Evolutionary conservation across 192 early-diverging fungal species (phyloP).

Genomic region (Coemansia sp.): DNA sequence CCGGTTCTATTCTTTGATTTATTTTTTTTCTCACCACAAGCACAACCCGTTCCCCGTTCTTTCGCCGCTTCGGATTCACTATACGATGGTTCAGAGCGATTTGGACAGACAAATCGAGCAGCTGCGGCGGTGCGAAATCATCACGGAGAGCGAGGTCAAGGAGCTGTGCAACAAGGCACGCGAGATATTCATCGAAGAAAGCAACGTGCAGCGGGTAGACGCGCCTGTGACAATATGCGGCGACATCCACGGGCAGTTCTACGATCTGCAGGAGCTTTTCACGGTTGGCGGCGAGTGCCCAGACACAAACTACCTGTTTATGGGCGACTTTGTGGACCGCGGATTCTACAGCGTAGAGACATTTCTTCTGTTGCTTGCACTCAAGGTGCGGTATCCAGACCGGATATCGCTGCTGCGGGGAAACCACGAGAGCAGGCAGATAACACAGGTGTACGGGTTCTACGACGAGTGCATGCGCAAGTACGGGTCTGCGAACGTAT

Average conservation of each 20-base stretch:
- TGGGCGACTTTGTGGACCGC: slow-evolving; percentile 97
- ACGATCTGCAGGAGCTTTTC: slow-evolving; percentile 94
- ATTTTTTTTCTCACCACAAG: too few relatives aligned
- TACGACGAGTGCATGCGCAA: slow-evolving; percentile 97
- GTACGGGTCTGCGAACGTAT: slow-evolving; percentile 94
- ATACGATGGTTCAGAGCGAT: slow-evolving; percentile 54
- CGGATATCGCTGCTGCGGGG: slow-evolving; percentile 91
- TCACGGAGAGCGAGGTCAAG: slow-evolving; percentile 90
- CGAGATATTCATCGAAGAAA: slow-evolving; percentile 94
- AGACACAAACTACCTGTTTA: slow-evolving; percentile 97
- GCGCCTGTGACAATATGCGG: slow-evolving; percentile 96
- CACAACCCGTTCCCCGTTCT: too few relatives aligned
- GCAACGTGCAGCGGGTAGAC: slow-evolving; percentile 92
- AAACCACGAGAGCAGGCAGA: slow-evolving; percentile 92
- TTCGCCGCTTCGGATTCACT: not conserved
- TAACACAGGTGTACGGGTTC: slow-evolving; percentile 98
- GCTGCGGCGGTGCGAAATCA: slow-evolving; percentile 86
- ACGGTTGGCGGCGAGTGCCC: slow-evolving; percentile 92
- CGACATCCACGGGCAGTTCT: slow-evolving; percentile 98
- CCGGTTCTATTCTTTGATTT: too few relatives aligned
- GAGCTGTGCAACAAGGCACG: slow-evolving; percentile 91
- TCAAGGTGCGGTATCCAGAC: slow-evolving; percentile 93
- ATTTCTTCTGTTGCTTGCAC: slow-evolving; percentile 88
- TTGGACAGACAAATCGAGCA: slow-evolving; percentile 80
- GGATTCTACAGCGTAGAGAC: slow-evolving; percentile 97